phyloP scores from a whole-genome alignment of 202 grass and related monocot species.

The Zizania palustris region DNA sequence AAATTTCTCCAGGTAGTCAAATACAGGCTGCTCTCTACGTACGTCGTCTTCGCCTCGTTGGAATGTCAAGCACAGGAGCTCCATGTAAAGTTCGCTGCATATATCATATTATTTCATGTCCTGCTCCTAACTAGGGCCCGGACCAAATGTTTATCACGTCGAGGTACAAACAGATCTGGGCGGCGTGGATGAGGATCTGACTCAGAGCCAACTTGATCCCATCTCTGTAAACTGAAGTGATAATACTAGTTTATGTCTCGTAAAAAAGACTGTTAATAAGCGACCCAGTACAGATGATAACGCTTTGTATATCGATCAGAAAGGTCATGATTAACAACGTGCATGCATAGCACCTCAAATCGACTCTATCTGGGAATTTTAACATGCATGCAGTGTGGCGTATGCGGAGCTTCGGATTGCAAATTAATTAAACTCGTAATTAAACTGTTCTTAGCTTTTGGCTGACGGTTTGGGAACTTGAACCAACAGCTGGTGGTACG shows the following conservation, averaged over 20 bases:
- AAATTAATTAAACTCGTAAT: no score
- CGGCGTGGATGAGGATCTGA: constrained; percentile 54
- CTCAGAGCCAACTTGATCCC: constrained; percentile 40
- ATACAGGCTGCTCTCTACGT: neutral
- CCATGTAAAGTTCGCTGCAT: neutral
- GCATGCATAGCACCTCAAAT: constrained; percentile 3
- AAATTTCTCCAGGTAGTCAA: constrained; percentile 40
- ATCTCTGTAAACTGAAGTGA: no score
- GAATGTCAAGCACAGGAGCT: neutral
- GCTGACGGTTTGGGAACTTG: constrained; percentile 46
- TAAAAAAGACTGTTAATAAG: neutral
- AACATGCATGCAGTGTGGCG: neutral
- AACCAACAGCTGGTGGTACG: constrained; percentile 41
- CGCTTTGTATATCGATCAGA: constrained; percentile 26
- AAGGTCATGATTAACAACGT: constrained; percentile 26
- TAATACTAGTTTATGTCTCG: no score
- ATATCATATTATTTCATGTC: no score
- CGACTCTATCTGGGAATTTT: constrained; percentile 2
- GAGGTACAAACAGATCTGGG: constrained; percentile 1
- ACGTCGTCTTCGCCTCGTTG: neutral
- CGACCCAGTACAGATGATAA: neutral
- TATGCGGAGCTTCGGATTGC: no score
- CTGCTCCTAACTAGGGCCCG: constrained; percentile 16
- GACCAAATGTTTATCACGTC: constrained; percentile 3
- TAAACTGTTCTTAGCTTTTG: constrained; percentile 30